Conservation (phyloP, 2,329 filamentous ascomycete genomes). For the Sclerotinia sclerotiorum region DNA sequence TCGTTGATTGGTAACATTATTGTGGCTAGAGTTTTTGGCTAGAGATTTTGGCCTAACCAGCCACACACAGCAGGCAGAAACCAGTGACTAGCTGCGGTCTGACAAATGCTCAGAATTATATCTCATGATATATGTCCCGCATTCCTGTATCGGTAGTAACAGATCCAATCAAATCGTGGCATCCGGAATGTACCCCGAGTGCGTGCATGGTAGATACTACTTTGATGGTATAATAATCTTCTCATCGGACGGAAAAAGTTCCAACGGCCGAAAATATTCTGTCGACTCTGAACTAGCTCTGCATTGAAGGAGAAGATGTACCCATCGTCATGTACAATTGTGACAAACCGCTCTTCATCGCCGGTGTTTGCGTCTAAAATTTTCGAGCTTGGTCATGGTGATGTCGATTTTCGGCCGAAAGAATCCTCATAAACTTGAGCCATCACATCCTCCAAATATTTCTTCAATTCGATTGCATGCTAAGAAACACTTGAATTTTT, state of each 20-base stretch:
- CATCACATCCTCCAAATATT: neutral
- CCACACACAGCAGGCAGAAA: no score
- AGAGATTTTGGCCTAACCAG: neutral
- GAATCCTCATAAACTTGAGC: neutral
- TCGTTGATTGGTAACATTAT: no score
- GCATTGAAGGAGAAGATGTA: no score
- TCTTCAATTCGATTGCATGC: neutral
- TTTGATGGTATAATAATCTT: neutral
- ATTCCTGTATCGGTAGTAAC: neutral
- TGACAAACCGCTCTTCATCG: no score
- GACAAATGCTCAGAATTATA: neutral
- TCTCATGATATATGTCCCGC: neutral
- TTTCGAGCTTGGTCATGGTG: neutral
- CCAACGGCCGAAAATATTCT: neutral
- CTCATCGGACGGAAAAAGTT: neutral
- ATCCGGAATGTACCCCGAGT: slow-evolving; percentile 6
- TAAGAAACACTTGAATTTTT: neutral
- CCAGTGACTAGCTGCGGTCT: no score
- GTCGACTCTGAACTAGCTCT: neutral
- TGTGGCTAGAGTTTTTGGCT: neutral
- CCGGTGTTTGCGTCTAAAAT: no score
- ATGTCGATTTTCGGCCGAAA: neutral
- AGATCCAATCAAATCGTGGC: neutral
- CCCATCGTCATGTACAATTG: no score
- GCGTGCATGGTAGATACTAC: neutral